Conservation (phyloP, 2,329 filamentous ascomycete species). For the Xylogone sp. region DNA sequence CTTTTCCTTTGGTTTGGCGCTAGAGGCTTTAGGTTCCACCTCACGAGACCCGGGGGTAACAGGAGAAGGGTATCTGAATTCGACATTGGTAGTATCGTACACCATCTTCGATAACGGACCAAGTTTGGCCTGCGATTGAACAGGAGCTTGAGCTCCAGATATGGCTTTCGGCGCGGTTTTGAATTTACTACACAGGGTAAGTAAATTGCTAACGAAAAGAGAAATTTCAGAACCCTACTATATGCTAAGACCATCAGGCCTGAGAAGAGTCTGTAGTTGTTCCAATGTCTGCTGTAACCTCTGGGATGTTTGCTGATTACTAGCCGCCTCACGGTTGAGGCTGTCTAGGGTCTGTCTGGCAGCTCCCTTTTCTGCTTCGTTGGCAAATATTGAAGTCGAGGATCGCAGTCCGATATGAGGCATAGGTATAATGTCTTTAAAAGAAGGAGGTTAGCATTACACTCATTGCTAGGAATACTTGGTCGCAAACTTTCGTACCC, state of each 20-base stretch:
- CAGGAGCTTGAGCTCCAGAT: conserved; percentile 5
- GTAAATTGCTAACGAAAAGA: neutral
- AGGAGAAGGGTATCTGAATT: conserved; percentile 21
- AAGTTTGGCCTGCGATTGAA: conserved; percentile 17
- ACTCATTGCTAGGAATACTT: neutral
- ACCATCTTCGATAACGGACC: conserved; percentile 28
- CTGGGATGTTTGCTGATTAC: conserved; percentile 54
- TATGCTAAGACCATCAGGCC: conserved; percentile 64
- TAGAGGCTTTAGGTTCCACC: neutral
- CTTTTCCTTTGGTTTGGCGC: neutral
- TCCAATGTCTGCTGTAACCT: conserved; percentile 68
- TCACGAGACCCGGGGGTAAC: conserved; percentile 11
- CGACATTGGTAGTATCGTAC: conserved; percentile 24
- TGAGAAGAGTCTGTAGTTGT: conserved; percentile 71
- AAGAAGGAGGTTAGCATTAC: conserved; percentile 7
- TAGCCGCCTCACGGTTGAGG: conserved; percentile 67
- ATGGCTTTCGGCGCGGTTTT: conserved; percentile 39
- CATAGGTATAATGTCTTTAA: conserved; percentile 62
- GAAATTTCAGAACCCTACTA: conserved; percentile 30
- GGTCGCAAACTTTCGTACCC: conserved; percentile 43
- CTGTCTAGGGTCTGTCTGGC: conserved; percentile 55
- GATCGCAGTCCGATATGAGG: conserved; percentile 53
- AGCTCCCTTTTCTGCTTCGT: conserved; percentile 47
- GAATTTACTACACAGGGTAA: conserved; percentile 46
- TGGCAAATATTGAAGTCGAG: conserved; percentile 48